Conservation (phyloP, 768 basidiomycete species). For the Hirschioporus abietinus region DNA sequence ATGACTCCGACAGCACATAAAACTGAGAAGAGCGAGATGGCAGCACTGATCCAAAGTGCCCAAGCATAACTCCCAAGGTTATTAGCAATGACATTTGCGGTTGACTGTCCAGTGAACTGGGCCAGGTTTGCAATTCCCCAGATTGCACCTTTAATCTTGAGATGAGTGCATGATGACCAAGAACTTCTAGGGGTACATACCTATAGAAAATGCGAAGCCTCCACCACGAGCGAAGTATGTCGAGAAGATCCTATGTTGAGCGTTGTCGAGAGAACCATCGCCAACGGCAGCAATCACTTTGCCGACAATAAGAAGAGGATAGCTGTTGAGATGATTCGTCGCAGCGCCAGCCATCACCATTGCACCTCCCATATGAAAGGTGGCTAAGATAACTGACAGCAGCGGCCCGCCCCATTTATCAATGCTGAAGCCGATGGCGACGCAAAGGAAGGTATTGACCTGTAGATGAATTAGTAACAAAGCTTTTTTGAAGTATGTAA, state of each 20-base stretch:
- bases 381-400: slow-evolving; percentile 31
- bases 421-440: slow-evolving; percentile 34
- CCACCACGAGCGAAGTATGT: slow-evolving; percentile 39
- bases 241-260: slow-evolving; percentile 38
- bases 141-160: slow-evolving; percentile 22
- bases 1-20: slow-evolving; percentile 31
- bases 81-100: slow-evolving; percentile 34
- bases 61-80: slow-evolving; percentile 35
- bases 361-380: slow-evolving; percentile 32
- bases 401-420: slow-evolving; percentile 36
- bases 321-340: slow-evolving; percentile 34
- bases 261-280: slow-evolving; percentile 37
- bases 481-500: neutral
- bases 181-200: slow-evolving; percentile 11
- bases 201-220: slow-evolving; percentile 35
- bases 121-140: slow-evolving; percentile 37
- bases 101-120: slow-evolving; percentile 35
- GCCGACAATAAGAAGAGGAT: slow-evolving; percentile 33
- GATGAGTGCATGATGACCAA: slow-evolving; percentile 4
- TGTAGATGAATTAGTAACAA: slow-evolving; percentile 10
- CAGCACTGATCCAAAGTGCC: slow-evolving; percentile 37
- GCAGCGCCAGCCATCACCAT: slow-evolving; percentile 33
- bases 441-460: slow-evolving; percentile 39
- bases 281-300: slow-evolving; percentile 36
- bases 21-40: slow-evolving; percentile 33